phyloP scores from a whole-genome alignment of 768 basidiomycete species.

The Termitomyces sp. region DNA sequence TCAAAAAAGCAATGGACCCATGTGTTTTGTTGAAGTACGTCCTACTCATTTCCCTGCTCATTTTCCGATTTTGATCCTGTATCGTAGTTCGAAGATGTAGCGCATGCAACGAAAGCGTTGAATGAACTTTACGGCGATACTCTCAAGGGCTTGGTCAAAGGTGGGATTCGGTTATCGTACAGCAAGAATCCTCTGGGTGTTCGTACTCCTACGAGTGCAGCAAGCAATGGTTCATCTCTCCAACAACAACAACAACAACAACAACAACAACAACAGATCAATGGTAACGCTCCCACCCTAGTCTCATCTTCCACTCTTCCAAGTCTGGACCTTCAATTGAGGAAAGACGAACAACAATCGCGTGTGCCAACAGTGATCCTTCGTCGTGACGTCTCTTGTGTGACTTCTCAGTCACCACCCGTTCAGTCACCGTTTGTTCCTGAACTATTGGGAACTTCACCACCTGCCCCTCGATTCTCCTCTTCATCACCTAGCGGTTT shows the following conservation, averaged over 20 bases:
- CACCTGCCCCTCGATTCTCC: constrained; percentile 38
- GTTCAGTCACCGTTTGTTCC: constrained; percentile 17
- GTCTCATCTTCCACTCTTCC: constrained; percentile 8
- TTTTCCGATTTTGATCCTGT: constrained; percentile 8
- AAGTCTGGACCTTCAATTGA: constrained; percentile 13
- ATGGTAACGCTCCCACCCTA: constrained; percentile 12
- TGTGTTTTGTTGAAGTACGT: constrained; percentile 97
- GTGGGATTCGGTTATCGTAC: constrained; percentile 94
- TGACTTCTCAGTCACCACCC: constrained; percentile 16
- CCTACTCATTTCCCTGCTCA: not conserved
- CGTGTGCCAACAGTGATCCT: constrained; percentile 13
- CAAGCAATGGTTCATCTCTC: constrained; percentile 29
- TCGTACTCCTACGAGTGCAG: constrained; percentile 66
- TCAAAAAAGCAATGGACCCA: constrained; percentile 95
- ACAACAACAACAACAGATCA: constrained; percentile 39
- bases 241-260: constrained; percentile 48
- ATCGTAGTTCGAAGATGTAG: constrained; percentile 83
- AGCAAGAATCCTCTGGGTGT: constrained; percentile 98
- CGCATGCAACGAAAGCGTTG: constrained; percentile 79
- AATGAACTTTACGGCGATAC: constrained; percentile 87
- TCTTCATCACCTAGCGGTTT: constrained; percentile 28
- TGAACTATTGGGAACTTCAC: constrained; percentile 36
- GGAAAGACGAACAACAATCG: constrained; percentile 16
- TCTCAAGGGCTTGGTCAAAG: constrained; percentile 89
- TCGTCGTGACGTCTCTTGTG: constrained; percentile 16